Evolutionary conservation across 176 grass and related monocot genomes (phyloP).

Genomic region (Triticum dicoccoides): DNA sequence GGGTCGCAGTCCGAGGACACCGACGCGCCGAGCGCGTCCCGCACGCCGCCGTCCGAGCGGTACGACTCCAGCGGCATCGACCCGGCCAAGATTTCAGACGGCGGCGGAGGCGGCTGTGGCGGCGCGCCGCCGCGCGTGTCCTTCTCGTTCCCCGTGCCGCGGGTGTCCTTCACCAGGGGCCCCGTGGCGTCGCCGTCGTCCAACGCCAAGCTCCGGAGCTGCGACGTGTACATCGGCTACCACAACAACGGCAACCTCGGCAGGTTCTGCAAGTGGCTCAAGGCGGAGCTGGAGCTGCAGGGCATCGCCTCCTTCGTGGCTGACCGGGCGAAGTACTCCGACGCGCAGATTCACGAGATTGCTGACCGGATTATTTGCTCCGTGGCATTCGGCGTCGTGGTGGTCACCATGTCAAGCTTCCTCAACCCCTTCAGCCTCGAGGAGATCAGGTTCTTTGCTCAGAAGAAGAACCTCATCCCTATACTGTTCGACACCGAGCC

Average conservation of each 20-base stretch:
- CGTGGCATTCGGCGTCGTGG: slow-evolving; percentile 69
- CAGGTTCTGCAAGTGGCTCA: slow-evolving; percentile 96
- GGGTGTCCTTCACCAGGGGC: slow-evolving; percentile 75
- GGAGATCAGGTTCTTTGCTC: slow-evolving; percentile 93
- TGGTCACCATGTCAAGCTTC: slow-evolving; percentile 79
- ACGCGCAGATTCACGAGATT: slow-evolving; percentile 86
- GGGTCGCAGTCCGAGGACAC: slow-evolving; percentile 69
- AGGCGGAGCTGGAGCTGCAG: slow-evolving; percentile 91
- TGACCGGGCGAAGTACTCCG: slow-evolving; percentile 81
- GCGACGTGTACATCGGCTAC: slow-evolving; percentile 94
- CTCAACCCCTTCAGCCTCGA: slow-evolving; percentile 83
- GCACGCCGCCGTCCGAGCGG: slow-evolving; percentile 78
- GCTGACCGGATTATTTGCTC: slow-evolving; percentile 94
- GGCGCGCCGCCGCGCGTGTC: slow-evolving; percentile 53
- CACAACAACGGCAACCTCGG: slow-evolving; percentile 75
- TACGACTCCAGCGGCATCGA: slow-evolving; percentile 69
- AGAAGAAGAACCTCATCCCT: slow-evolving; percentile 96
- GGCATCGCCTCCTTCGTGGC: slow-evolving; percentile 95
- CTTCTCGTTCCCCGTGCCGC: slow-evolving; percentile 94
- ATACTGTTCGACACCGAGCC: slow-evolving; percentile 75
- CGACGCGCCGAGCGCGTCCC: slow-evolving; percentile 76
- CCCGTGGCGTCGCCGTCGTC: slow-evolving; percentile 72
- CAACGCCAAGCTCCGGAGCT: slow-evolving; percentile 87
- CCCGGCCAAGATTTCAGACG: slow-evolving; percentile 63
- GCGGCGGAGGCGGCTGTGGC: slow-evolving; percentile 24